Base-by-base conservation (phyloP, 2,329 filamentous ascomycete species). In the Ophiobolus disseminans region DNA sequence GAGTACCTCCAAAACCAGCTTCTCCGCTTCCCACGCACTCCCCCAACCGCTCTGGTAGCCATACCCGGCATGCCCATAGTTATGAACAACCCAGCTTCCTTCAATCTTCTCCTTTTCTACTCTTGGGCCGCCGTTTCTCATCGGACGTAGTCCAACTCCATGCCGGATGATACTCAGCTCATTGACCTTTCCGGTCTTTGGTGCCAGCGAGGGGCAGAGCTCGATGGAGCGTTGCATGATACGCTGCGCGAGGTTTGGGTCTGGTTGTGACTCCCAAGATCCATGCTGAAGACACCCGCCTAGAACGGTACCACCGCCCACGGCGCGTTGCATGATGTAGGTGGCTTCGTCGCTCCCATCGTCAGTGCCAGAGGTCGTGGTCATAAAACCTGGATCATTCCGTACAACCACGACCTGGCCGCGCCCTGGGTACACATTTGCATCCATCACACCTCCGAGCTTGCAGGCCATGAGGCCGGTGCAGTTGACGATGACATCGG, bases 351-450 rank as follows among this genome's bases (percentile, higher is more conserved):
- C 86, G 0, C 79, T 76, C 2, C 83, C 86, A 62, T 94, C 89
- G 40, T 91, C 87, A 0, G 85, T 88, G 32, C 89, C 88, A 9
- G 87, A 91, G 11, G 82, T 80, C 5, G 82, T 81, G 38, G 83
- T 72, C 89, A 95, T 93, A 25, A 82, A 76, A 9, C 83, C 82
- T 0, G 86, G 82, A 66, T 89, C 85, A 73, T 96, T 96, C 48
- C 91, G 80, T 17, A 96, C 90, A 0, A 96, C 71, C 0, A 95
- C 89, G 13, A 90, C 85, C 74, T 97, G 93, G 4, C 91, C 93
- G 3, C 93, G 84, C 1, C 84, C 86, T 0, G 93, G 92, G 44
- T 86, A 81, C 57, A 97, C 82, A 4, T 80, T 82, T 49, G 76
- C 72, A 66, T 97, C 93, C 73, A 83, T 79, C 0, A 97, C 92